Conservation (phyloP, 371 early-diverging fungal genomes). For the Mortierella sp. region DNA sequence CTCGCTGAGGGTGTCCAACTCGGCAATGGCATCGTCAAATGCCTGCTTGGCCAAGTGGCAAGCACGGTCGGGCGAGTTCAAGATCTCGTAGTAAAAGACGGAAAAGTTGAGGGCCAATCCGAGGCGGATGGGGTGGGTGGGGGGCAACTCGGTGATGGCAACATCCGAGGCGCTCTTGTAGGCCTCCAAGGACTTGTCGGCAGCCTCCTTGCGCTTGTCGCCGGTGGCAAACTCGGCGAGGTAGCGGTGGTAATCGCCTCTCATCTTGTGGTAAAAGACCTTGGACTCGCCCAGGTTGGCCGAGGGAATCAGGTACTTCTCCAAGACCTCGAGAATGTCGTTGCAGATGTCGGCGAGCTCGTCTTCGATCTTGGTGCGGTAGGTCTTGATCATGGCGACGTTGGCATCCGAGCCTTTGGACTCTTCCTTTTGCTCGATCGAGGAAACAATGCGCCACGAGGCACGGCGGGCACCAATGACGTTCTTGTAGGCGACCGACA, state of each 20-base stretch:
- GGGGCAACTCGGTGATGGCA: constrained; percentile 94
- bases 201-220: constrained; percentile 90
- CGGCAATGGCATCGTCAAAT: constrained; percentile 99
- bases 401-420: constrained; percentile 90
- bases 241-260: constrained; percentile 99
- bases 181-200: constrained; percentile 92
- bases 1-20: constrained; percentile 98
- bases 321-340: constrained; percentile 95
- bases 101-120: constrained; percentile 99
- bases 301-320: constrained; percentile 89
- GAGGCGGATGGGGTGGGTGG: constrained; percentile 99
- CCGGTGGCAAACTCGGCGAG: constrained; percentile 97
- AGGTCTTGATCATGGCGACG: constrained; percentile 90
- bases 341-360: constrained; percentile 97
- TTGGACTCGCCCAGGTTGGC: constrained; percentile 95
- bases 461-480: constrained; percentile 99
- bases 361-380: constrained; percentile 93
- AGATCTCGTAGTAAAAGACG: constrained; percentile 99
- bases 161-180: constrained; percentile 98
- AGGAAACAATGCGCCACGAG: constrained; percentile 99
- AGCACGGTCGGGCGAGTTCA: constrained; percentile 98
- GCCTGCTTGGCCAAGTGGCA: constrained; percentile 99
- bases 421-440: constrained; percentile 99
- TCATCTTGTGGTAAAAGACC: constrained; percentile 99
- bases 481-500: constrained; percentile 99